Conservation (phyloP, 2,329 filamentous ascomycete genomes). For the Penicillium sp. region DNA sequence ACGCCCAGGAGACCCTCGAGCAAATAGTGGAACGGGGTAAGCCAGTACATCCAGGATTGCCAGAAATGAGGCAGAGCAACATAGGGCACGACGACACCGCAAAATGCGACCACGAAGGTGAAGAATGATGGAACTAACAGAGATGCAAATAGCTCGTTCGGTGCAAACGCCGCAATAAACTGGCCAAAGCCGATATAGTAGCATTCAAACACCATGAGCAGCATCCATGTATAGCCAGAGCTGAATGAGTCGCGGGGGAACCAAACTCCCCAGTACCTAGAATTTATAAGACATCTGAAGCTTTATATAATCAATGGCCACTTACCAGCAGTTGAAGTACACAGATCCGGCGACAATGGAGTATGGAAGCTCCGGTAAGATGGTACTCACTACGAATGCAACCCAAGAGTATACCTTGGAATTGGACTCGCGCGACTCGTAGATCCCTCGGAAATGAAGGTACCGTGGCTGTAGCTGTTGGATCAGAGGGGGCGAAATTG, state of each 20-base stretch:
- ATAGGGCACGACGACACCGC: constrained; percentile 71
- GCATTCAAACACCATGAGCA: constrained; percentile 65
- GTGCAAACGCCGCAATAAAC: constrained; percentile 64
- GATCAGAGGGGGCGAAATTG: constrained; percentile 70
- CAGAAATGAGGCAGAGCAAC: constrained; percentile 63
- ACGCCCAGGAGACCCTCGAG: constrained; percentile 61
- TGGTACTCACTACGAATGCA: constrained; percentile 64
- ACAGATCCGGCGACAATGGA: constrained; percentile 63
- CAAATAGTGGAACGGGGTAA: constrained; percentile 67
- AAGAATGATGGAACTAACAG: constrained; percentile 68
- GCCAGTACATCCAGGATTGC: constrained; percentile 64
- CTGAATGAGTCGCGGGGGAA: constrained; percentile 58
- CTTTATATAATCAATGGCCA: background rate
- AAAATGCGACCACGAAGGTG: constrained; percentile 68
- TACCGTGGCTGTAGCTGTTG: constrained; percentile 75
- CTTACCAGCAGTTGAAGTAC: constrained; percentile 64
- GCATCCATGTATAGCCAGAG: constrained; percentile 61
- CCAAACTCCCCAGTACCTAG: constrained; percentile 54
- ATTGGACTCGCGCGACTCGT: constrained; percentile 69
- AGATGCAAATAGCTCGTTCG: constrained; percentile 65
- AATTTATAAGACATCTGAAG: background rate
- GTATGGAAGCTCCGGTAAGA: constrained; percentile 70
- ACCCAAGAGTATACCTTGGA: constrained; percentile 78
- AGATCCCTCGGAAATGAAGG: constrained; percentile 64
- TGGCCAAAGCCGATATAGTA: constrained; percentile 66